Conservation (phyloP, 495 filamentous ascomycete species). For the Choiromyces venosus region DNA sequence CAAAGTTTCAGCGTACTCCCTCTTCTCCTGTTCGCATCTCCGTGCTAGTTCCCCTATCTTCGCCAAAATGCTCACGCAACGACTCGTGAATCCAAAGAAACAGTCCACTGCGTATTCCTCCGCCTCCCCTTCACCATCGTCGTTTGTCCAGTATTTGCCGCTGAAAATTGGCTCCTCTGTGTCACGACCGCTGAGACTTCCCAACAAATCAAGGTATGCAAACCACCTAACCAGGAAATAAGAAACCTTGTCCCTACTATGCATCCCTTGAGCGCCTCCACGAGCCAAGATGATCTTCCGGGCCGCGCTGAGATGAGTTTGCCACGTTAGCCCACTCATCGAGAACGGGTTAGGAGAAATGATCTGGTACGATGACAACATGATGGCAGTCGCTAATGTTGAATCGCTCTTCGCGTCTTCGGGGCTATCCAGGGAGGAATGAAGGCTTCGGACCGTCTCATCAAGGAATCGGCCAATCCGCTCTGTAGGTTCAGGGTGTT, state of each 20-base stretch:
- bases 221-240: constrained; percentile 84
- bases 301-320: constrained; percentile 68
- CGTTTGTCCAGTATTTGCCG: constrained; percentile 53
- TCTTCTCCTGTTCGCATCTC: constrained; percentile 56
- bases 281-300: constrained; percentile 68
- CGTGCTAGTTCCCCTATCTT: constrained; percentile 68
- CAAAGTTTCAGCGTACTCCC: constrained; percentile 52
- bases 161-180: constrained; percentile 43
- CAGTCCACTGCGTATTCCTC: constrained; percentile 69
- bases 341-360: constrained; percentile 73
- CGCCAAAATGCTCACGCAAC: constrained; percentile 65
- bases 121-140: constrained; percentile 49
- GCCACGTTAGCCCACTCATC: constrained; percentile 57
- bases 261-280: constrained; percentile 54
- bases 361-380: constrained; percentile 81
- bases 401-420: constrained; percentile 58
- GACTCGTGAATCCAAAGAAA: constrained; percentile 69
- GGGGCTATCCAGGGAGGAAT: constrained; percentile 61
- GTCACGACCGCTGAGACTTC: constrained; percentile 65
- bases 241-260: constrained; percentile 59
- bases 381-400: constrained; percentile 76
- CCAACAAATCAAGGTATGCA: constrained; percentile 77
- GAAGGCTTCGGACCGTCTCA: constrained; percentile 69
- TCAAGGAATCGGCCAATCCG: constrained; percentile 75
- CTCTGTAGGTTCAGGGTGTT: constrained; percentile 67